phyloP scores from a whole-genome alignment of 2,329 filamentous ascomycete genomes.

The Chaetothyriales sp. region DNA sequence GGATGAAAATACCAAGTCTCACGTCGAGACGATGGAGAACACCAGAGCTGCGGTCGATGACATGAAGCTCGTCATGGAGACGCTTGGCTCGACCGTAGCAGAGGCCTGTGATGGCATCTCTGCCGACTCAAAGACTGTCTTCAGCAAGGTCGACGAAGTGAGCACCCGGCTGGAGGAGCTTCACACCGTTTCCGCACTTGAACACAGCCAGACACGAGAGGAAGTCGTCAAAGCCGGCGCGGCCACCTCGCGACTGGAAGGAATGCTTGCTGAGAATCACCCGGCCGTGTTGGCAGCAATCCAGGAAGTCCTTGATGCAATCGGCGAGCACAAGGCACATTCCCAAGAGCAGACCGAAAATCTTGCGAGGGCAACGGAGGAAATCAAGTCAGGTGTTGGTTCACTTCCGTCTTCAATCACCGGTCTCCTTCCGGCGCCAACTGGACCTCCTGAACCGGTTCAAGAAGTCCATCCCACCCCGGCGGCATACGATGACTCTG shows the following conservation, averaged over 20 bases:
- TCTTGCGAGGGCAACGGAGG: conserved; percentile 53
- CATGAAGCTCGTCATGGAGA: conserved; percentile 72
- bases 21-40: conserved; percentile 58
- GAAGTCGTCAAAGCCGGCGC: conserved; percentile 63
- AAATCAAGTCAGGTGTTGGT: conserved; percentile 44
- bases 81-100: conserved; percentile 64
- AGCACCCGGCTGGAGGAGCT: conserved; percentile 59
- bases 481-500: conserved; percentile 43
- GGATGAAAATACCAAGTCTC: conserved; percentile 58
- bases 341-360: conserved; percentile 84
- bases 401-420: conserved; percentile 39
- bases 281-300: conserved; percentile 79
- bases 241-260: conserved; percentile 62
- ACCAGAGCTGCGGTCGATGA: conserved; percentile 78
- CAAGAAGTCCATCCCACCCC: conserved; percentile 17
- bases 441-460: conserved; percentile 20
- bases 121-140: conserved; percentile 75
- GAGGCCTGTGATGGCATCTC: conserved; percentile 78
- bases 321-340: conserved; percentile 79
- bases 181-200: conserved; percentile 57
- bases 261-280: conserved; percentile 66
- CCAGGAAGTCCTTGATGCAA: conserved; percentile 68
- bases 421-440: conserved; percentile 41
- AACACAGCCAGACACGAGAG: conserved; percentile 71
- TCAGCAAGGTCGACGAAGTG: conserved; percentile 67